phyloP scores from a whole-genome alignment of 78 protist species.

The Monosiga brevicollis region DNA sequence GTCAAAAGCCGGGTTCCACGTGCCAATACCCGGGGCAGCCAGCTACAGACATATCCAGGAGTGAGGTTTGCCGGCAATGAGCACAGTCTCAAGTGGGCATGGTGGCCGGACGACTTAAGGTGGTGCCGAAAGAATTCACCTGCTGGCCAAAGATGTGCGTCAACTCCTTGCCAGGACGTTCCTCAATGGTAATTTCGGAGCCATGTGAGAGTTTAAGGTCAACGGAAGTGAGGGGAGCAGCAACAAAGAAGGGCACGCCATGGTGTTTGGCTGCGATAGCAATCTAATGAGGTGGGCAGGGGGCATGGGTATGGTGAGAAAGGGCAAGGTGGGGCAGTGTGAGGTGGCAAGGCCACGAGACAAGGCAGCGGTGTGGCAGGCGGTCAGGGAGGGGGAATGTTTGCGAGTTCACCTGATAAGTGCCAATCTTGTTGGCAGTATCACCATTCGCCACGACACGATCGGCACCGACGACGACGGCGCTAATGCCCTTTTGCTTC shows the following conservation, averaged over 20 bases:
- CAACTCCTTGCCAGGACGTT: constrained; percentile 35
- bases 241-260: constrained; percentile 49
- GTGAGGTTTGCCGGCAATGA: too few species aligned
- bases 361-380: too few species aligned
- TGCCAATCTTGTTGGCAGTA: constrained; percentile 67
- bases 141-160: constrained; percentile 3
- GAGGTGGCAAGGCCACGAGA: too few species aligned
- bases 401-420: too few species aligned
- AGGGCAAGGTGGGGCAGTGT: not conserved
- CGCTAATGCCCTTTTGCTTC: not conserved
- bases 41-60: not conserved
- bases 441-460: constrained; percentile 58
- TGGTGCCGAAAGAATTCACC: not conserved
- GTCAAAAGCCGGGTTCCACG: constrained; percentile 67
- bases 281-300: not conserved
- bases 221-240: constrained; percentile 47
- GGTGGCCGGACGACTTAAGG: too few species aligned
- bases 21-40: constrained; percentile 24
- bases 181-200: constrained; percentile 33
- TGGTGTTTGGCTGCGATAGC: constrained; percentile 48
- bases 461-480: constrained; percentile 60
- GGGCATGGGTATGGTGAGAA: not conserved
- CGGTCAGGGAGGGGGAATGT: too few species aligned
- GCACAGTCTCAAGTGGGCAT: too few species aligned
- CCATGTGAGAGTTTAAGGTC: constrained; percentile 22